A percentile compares a stretch with the other conserved stretches of the same genome.
phyloP scores from a whole-genome alignment of 148 eudicot genomes.

The Fagopyrum esculentum region DNA sequence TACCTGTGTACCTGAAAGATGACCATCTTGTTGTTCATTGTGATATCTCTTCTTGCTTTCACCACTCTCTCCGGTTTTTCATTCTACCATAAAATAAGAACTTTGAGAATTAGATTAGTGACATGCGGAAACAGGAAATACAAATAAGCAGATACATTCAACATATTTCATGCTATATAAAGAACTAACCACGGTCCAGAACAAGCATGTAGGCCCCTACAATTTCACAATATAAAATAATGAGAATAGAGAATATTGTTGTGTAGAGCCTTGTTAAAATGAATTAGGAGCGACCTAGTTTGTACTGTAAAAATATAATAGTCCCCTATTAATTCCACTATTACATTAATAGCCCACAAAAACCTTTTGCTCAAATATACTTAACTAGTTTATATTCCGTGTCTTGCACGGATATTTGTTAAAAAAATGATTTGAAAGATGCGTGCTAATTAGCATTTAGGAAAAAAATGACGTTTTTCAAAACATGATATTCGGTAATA shows the following conservation, averaged over 20 bases:
- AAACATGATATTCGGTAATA: no score
- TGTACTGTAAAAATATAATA: background rate
- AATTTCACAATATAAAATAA: background rate
- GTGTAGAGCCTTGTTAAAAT: no score
- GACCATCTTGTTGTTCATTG: constrained; percentile 95
- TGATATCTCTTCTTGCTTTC: constrained; percentile 95
- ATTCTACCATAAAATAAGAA: constrained; percentile 41
- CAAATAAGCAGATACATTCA: constrained; percentile 2
- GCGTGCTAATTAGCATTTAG: no score
- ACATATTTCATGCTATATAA: background rate
- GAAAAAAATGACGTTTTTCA: no score
- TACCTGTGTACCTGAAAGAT: constrained; percentile 99
- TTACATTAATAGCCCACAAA: no score
- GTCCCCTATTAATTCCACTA: background rate
- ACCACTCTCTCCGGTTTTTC: constrained; percentile 94
- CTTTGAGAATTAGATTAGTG: background rate
- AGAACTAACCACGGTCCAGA: background rate
- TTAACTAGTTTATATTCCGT: no score
- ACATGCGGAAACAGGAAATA: background rate
- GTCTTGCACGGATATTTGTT: no score
- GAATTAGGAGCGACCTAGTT: no score
- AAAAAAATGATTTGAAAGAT: no score
- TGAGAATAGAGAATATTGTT: no score
- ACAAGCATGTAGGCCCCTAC: background rate
- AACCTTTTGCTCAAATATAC: no score